A percentile compares a stretch with the other conserved stretches of the same genome.
Evolutionary conservation across 371 early-diverging fungal genomes (phyloP).

Genomic region (Mucor sp.): DNA sequence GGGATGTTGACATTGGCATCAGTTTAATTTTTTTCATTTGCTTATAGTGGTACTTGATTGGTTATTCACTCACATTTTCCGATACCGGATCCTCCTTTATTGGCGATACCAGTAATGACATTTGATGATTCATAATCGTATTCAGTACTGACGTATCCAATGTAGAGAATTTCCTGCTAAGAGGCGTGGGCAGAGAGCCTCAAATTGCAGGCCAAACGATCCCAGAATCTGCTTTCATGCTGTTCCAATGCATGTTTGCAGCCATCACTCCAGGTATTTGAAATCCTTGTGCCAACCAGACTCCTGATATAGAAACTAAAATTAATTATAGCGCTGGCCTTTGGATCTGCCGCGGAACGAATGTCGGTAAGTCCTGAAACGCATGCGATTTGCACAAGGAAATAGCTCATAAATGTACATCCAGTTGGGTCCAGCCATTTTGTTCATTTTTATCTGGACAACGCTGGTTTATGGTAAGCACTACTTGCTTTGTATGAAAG

Average conservation of each 20-base stretch:
- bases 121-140: not conserved
- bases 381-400: not conserved
- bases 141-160: not conserved
- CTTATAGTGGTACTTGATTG: constrained; percentile 79
- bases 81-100: constrained; percentile 72
- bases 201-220: constrained; percentile 51
- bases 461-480: constrained; percentile 72
- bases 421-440: constrained; percentile 67
- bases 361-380: constrained; percentile 52
- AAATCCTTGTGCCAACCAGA: not conserved
- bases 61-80: constrained; percentile 83
- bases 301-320: constrained; percentile 11
- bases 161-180: constrained; percentile 44
- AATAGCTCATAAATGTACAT: not conserved
- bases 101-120: constrained; percentile 65
- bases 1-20: not conserved
- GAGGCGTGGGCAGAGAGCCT: constrained; percentile 43
- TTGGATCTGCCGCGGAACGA: constrained; percentile 86
- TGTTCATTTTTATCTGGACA: constrained; percentile 85
- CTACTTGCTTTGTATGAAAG: not conserved
- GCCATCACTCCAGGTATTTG: constrained; percentile 59
- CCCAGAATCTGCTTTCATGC: constrained; percentile 61
- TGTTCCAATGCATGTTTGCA: constrained; percentile 81
- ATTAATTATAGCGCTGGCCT: constrained; percentile 64
- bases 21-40: not conserved